Percentiles rank a stretch among this genome's conserved stretches.
Conservation (phyloP, 2,329 filamentous ascomycete species). For the Fusarium sp. region DNA sequence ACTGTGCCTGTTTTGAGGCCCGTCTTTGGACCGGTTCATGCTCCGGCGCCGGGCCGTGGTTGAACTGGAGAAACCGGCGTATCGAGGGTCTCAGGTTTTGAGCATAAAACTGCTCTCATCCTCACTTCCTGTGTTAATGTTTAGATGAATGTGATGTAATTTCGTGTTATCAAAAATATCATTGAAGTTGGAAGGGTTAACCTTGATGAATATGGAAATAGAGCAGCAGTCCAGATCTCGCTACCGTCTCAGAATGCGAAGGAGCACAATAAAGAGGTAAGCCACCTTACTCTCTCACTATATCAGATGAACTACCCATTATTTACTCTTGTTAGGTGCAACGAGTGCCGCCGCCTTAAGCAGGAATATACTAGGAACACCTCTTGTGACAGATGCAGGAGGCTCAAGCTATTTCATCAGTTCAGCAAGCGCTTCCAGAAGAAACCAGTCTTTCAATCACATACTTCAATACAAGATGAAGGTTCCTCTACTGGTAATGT, state of each 20-base stretch:
- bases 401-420: slow-evolving; percentile 16
- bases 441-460: slow-evolving; percentile 12
- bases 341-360: slow-evolving; percentile 37
- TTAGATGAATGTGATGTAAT: neutral
- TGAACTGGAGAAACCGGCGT: neutral
- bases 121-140: neutral
- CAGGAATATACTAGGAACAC: slow-evolving; percentile 35
- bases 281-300: neutral
- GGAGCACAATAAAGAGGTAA: slow-evolving; percentile 20
- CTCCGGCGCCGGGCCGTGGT: slow-evolving; percentile 19
- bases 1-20: neutral
- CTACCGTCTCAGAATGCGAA: neutral
- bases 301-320: too few species aligned
- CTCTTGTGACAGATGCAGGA: slow-evolving; percentile 38
- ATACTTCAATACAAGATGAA: neutral
- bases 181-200: neutral
- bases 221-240: neutral
- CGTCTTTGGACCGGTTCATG: slow-evolving; percentile 9
- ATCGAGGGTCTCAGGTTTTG: slow-evolving; percentile 1
- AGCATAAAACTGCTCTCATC: neutral
- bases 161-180: too few species aligned
- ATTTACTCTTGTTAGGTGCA: slow-evolving; percentile 20
- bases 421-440: slow-evolving; percentile 32
- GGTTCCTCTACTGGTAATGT: neutral
- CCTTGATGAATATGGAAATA: neutral